Evolutionary conservation across 1,284 basidiomycete species (phyloP), one percentile per base, ranked within the genome.

Genomic region (Apiotrichum montevideense): DNA sequence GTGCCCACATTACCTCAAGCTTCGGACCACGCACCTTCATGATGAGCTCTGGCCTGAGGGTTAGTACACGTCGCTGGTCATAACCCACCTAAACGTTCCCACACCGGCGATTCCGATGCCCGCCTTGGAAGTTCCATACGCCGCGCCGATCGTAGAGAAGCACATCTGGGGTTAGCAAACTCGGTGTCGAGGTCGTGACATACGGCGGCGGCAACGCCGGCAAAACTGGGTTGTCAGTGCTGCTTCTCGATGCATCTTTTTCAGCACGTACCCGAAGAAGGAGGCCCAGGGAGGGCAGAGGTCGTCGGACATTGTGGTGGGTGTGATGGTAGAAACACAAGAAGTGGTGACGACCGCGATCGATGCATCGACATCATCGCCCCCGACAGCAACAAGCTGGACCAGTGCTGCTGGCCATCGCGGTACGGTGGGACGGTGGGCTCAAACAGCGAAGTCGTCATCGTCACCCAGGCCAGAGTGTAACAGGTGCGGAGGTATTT

Each of bases 91-190:
- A 78, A 98, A 93, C 57, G 88, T 87, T 65, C 94, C 95, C 64
- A 98, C 79, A 51, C 95, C 96, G 59, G 95, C 87, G 74, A 98
- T 98, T 54, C 95, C 96, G 68, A 99, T 97, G 48, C 96, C 96
- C 48, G 95, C 84, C 78, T 99, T 99, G 50, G 94, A 85, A 0
- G 96, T 99, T 45, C 96, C 96, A 77, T 91, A 94, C 15, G 95
- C 94, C 61, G 95, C 95, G 63, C 96, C 95, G 46, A 96, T 80
- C 64, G 94, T 82, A 71, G 72, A 73, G 47, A 77, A 64, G 14
- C 71, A 64, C 72, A 77, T 77, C 75, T 77, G 57, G 33, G n/a
- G 46, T 40, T 29, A 34, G 15, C 15, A 21, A 21, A 21, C 21
- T 41, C 3, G n/a, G 41, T 35, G 13, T 35, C 15, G 32, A n/a